Percentiles rank a stretch among this genome's conserved stretches.
Conservation (phyloP, 1,284 basidiomycete genomes). For the Rhizopogon parksii region DNA sequence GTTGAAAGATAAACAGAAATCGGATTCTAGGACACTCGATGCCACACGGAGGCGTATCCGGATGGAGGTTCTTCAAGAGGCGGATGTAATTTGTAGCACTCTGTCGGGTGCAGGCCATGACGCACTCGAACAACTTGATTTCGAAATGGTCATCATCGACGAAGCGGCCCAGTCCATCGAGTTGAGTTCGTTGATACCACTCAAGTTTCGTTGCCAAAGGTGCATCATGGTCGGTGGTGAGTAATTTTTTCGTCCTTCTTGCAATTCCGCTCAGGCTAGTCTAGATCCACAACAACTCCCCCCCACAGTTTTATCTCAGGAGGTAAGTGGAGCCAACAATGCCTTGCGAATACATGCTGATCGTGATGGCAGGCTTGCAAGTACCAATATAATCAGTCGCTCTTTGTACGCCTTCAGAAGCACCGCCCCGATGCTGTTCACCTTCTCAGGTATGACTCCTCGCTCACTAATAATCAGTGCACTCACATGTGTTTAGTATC, state of each 20-base stretch:
- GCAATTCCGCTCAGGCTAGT: not conserved
- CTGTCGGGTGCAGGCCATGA: constrained; percentile 93
- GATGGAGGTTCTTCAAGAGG: constrained; percentile 74
- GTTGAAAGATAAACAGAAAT: constrained; percentile 75
- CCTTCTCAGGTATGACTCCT: constrained; percentile 67
- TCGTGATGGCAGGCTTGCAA: constrained; percentile 52
- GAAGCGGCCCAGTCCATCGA: constrained; percentile 98
- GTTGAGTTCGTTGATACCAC: constrained; percentile 91
- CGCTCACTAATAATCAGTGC: constrained; percentile 3
- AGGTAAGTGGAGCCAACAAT: constrained; percentile 34
- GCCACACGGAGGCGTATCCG: constrained; percentile 69
- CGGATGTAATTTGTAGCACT: constrained; percentile 93
- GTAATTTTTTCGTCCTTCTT: constrained; percentile 13
- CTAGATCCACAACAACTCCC: constrained; percentile 94
- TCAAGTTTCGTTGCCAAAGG: constrained; percentile 80
- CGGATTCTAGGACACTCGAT: constrained; percentile 69
- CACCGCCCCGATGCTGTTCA: constrained; percentile 77
- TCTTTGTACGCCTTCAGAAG: constrained; percentile 91
- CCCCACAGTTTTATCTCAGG: constrained; percentile 89
- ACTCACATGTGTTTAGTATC: constrained; percentile 49
- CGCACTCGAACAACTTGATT: constrained; percentile 76
- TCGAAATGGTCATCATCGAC: constrained; percentile 96
- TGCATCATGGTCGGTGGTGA: constrained; percentile 93
- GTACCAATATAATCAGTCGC: constrained; percentile 82
- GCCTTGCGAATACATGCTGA: constrained; percentile 9